Base-by-base conservation (phyloP, 2,329 filamentous ascomycete species). In the Ophiostoma himal-ulmi region DNA sequence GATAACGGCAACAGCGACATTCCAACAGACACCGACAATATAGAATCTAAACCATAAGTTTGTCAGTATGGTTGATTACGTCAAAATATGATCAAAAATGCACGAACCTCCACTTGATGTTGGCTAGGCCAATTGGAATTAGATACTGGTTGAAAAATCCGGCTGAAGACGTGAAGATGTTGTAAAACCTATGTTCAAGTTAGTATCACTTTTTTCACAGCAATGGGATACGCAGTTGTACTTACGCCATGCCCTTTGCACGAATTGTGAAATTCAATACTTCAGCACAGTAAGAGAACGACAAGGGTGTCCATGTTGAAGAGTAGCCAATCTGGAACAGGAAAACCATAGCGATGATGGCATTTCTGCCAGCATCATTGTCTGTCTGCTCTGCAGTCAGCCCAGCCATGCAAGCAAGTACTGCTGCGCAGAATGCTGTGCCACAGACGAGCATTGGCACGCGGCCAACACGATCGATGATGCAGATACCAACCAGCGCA, bases 191-290 rank as follows among this genome's bases (percentile, higher is more conserved):
- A 13, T 13, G 7, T 26, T 26, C 6, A 26, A 26, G 52, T 57
- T 26, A 57, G 52, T 26, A 57, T 26, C 44, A 3, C n/a, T 2
- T 6, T 20, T 48, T 20, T 48, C 4, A 13, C 11, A 11, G n/a
- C n/a, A 22, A 11, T 26, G 3, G 8, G 22, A 22, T 11, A 30
- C 3, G 22, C 11, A 57, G 22, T 13, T 11, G 3, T 5, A 57
- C 52, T 57, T 26, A 57, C 52, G 52, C 52, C 52, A 57, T 57
- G 52, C 52, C 52, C 52, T 57, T 57, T 57, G 52, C 20, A 5
- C 52, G 52, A 10, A 57, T 57, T 26, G 52, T 57, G 52, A 57
- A 57, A 13, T 57, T 57, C 2, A 57, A 57, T 10, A 57, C 52
- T 26, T 57, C 20, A 13, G 52, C 52, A 17, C 20, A 57, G 52